phyloP scores from a whole-genome alignment of 2,329 filamentous ascomycete genomes.

The Passalora sequoiae region DNA sequence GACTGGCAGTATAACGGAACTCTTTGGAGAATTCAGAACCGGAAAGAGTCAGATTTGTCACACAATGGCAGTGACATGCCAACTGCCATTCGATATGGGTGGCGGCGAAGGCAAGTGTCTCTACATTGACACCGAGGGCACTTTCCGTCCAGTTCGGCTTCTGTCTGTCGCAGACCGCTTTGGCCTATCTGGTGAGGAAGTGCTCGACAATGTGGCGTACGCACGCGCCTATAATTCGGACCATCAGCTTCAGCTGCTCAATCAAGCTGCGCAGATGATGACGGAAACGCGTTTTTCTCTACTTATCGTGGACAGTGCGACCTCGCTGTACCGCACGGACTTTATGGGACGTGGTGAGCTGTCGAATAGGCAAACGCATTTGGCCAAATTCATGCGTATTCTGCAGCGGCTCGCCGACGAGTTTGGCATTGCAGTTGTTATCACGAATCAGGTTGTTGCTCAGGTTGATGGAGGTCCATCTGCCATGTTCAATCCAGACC shows the following conservation, averaged over 20 bases:
- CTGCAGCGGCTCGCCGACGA: constrained; percentile 70
- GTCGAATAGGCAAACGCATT: constrained; percentile 82
- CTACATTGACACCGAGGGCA: constrained; percentile 98
- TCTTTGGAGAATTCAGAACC: constrained; percentile 96
- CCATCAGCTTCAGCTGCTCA: constrained; percentile 89
- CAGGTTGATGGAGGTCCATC: constrained; percentile 95
- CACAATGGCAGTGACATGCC: constrained; percentile 95
- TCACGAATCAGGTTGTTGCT: constrained; percentile 97
- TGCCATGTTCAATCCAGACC: constrained; percentile 98
- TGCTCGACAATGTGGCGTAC: constrained; percentile 96
- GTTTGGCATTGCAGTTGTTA: constrained; percentile 96
- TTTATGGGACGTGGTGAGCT: constrained; percentile 95
- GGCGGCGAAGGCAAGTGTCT: constrained; percentile 97
- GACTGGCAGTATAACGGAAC: constrained; percentile 94
- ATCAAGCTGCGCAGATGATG: constrained; percentile 98
- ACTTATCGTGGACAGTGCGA: constrained; percentile 92
- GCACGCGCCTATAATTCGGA: constrained; percentile 98
- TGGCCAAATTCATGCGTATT: constrained; percentile 83
- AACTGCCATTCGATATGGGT: constrained; percentile 97
- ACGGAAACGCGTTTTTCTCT: constrained; percentile 96
- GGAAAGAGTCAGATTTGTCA: constrained; percentile 99
- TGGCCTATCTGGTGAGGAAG: constrained; percentile 91
- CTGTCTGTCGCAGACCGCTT: constrained; percentile 91
- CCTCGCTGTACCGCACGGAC: constrained; percentile 90
- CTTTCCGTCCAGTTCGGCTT: constrained; percentile 83